phyloP scores from a whole-genome alignment of 257 asterid species.

The Agastache rugosa region DNA sequence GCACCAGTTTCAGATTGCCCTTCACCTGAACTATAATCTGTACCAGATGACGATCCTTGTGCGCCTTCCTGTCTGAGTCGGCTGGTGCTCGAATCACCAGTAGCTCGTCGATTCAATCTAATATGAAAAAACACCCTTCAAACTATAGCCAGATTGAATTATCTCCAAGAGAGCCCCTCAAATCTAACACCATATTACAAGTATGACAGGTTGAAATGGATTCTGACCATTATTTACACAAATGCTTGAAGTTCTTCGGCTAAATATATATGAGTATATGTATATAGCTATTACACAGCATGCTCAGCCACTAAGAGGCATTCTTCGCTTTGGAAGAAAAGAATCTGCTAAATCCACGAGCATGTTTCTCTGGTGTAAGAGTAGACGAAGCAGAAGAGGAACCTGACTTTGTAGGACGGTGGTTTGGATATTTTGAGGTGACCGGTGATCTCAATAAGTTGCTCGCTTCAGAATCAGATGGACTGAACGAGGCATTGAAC shows the following conservation, averaged over 20 bases:
- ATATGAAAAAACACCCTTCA: slow-evolving; percentile 24
- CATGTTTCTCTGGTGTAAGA: slow-evolving; percentile 78
- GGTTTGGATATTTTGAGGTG: slow-evolving; percentile 52
- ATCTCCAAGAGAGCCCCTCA: slow-evolving; percentile 21
- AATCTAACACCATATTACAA: slow-evolving; percentile 41
- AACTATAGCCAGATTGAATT: slow-evolving; percentile 1
- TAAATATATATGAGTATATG: slow-evolving; percentile 33
- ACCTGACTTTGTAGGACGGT: slow-evolving; percentile 68
- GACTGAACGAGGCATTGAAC: slow-evolving; percentile 50
- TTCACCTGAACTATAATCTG: too few relatives aligned
- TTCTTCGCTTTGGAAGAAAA: slow-evolving; percentile 72
- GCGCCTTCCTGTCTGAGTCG: background rate
- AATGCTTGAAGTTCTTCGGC: slow-evolving; percentile 36
- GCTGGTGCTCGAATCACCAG: background rate
- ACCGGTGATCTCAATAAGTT: slow-evolving; percentile 62
- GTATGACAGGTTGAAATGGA: slow-evolving; percentile 13
- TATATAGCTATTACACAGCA: slow-evolving; percentile 22
- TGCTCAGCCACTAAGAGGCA: slow-evolving; percentile 43
- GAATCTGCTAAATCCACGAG: slow-evolving; percentile 83
- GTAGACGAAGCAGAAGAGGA: slow-evolving; percentile 63
- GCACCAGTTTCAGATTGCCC: slow-evolving; percentile 1
- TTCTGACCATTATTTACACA: slow-evolving; percentile 49
- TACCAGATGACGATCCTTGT: background rate
- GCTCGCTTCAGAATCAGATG: slow-evolving; percentile 65
- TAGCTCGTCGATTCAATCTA: slow-evolving; percentile 24